phyloP scores from a whole-genome alignment of 768 basidiomycete genomes.

The Kwoniella heveanensis region DNA sequence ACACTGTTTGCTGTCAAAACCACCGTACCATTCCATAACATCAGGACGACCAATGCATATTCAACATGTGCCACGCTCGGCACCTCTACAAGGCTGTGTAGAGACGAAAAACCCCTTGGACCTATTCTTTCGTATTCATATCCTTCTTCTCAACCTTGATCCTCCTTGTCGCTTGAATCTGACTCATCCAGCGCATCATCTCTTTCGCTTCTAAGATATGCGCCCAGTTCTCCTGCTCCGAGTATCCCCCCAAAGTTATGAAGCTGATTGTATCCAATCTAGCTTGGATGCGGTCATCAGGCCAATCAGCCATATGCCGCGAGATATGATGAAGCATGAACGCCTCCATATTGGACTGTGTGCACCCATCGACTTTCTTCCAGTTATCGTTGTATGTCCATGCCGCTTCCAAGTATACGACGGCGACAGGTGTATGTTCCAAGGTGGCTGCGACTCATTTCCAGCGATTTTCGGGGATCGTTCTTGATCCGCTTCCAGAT shows the following conservation, averaged over 20 bases:
- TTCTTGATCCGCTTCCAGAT: not conserved
- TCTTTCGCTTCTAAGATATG: not conserved
- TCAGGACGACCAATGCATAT: too few species aligned
- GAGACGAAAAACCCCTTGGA: too few species aligned
- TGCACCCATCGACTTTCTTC: not conserved
- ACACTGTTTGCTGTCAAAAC: too few species aligned
- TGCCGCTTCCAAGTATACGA: not conserved
- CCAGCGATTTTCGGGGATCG: not conserved
- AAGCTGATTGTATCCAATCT: not conserved
- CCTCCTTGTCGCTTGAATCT: not conserved
- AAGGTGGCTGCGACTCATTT: not conserved
- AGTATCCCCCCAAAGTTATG: not conserved
- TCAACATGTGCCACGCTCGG: too few species aligned
- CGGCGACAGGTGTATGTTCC: not conserved
- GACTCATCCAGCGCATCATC: not conserved
- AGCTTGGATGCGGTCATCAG: not conserved
- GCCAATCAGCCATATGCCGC: not conserved
- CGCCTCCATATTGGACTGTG: not conserved
- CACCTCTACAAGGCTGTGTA: too few species aligned
- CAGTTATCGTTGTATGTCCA: not conserved
- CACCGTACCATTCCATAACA: too few species aligned
- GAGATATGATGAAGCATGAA: not conserved
- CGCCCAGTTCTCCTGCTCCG: not conserved
- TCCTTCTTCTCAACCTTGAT: not conserved
- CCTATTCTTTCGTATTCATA: too few species aligned